phyloP scores from a whole-genome alignment of 1,284 basidiomycete species.

The Trichosporon sp. region DNA sequence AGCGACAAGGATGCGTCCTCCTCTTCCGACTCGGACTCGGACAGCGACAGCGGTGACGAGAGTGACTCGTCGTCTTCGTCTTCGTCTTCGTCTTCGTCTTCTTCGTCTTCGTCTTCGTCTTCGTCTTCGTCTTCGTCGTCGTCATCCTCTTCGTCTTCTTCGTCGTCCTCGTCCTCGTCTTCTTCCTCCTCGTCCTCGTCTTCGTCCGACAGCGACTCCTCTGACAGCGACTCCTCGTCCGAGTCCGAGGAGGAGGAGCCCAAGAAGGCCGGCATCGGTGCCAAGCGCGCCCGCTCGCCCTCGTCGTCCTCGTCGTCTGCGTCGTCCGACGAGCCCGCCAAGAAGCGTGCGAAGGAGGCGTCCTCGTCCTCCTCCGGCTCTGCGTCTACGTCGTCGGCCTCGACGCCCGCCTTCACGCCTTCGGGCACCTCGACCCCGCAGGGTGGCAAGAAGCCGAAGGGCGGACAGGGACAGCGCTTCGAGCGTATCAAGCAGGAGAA shows the following conservation, averaged over 20 bases:
- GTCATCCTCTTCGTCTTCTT: conserved; percentile 37
- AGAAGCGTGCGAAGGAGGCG: conserved; percentile 25
- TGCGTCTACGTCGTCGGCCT: conserved; percentile 14
- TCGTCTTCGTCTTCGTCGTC: conserved; percentile 21
- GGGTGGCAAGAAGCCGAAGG: conserved; percentile 5
- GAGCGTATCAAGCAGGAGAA: conserved; percentile 72
- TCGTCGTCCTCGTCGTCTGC: conserved; percentile 26
- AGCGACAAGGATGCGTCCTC: conserved; percentile 8
- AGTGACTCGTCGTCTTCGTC: conserved; percentile 22
- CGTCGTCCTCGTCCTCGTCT: conserved; percentile 16
- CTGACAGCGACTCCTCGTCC: conserved; percentile 31
- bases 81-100: conserved; percentile 38
- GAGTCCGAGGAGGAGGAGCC: conserved; percentile 22
- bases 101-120: conserved; percentile 13
- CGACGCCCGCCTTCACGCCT: conserved; percentile 22
- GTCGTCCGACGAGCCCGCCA: conserved; percentile 36
- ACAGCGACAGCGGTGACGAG: conserved; percentile 15
- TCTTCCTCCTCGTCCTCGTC: conserved; percentile 23
- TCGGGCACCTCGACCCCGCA: conserved; percentile 20
- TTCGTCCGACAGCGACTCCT: conserved; percentile 23
- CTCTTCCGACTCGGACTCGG: not conserved
- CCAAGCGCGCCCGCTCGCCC: conserved; percentile 23
- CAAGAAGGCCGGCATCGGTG: conserved; percentile 15
- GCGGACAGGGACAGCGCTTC: conserved; percentile 58
- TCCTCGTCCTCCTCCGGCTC: conserved; percentile 22